Percentiles rank a stretch among this genome's conserved stretches.
Conservation (phyloP, 148 eudicot genomes). For the Cornus suecica region DNA sequence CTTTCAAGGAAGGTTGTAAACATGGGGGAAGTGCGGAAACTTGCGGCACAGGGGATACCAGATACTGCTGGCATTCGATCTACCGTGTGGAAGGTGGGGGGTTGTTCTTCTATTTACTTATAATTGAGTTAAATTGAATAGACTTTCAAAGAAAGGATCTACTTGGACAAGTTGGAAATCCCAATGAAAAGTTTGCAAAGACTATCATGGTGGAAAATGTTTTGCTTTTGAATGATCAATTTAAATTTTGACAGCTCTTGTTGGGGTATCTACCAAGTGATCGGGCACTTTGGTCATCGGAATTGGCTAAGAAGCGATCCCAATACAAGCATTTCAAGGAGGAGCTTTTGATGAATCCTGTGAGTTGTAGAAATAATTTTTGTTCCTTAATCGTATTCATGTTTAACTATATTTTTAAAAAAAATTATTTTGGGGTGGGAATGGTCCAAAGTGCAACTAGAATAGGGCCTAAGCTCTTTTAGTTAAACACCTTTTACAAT, state of each 20-base stretch:
- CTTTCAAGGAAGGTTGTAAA: constrained; percentile 85
- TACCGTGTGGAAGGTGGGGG: constrained; percentile 83
- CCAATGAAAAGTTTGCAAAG: neutral
- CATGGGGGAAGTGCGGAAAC: constrained; percentile 74
- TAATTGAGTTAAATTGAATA: neutral
- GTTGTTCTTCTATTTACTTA: neutral
- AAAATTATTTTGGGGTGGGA: neutral
- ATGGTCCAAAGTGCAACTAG: neutral
- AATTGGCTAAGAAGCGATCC: constrained; percentile 80
- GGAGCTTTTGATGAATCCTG: constrained; percentile 92
- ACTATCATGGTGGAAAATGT: neutral
- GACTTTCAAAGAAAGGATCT: neutral
- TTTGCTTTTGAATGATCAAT: neutral
- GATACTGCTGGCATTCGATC: constrained; percentile 85
- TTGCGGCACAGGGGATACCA: constrained; percentile 82
- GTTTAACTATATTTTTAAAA: neutral
- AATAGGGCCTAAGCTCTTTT: too few species aligned
- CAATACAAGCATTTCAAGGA: constrained; percentile 87
- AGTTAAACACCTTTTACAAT: neutral
- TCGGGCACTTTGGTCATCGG: constrained; percentile 77
- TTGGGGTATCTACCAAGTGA: constrained; percentile 81
- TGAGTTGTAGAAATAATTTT: constrained; percentile 32
- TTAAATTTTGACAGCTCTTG: constrained; percentile 55
- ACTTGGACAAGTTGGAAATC: neutral
- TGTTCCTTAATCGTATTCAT: neutral